A percentile compares a stretch with the other conserved stretches of the same genome.
Evolutionary conservation across 2,329 filamentous ascomycete species (phyloP).

Genomic region (Cytospora mali): DNA sequence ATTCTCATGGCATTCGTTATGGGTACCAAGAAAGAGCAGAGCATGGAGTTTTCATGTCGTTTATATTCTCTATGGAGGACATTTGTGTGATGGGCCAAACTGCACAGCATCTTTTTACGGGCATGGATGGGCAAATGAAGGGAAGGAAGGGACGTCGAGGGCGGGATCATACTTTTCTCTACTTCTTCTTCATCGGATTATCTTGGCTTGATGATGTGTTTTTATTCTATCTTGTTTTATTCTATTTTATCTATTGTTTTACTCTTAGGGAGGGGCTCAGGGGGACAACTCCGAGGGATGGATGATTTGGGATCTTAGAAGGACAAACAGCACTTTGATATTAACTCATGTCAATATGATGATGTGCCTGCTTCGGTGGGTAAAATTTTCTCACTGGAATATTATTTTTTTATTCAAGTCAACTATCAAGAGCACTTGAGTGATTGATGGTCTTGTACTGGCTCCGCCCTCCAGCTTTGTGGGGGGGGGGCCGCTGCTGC

Average conservation of each 20-base stretch:
- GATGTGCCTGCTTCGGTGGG: not conserved
- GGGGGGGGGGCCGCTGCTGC: not conserved
- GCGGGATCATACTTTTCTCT: not conserved
- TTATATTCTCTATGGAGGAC: not conserved
- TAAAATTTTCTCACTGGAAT: not conserved
- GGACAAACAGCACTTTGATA: conserved; percentile 2
- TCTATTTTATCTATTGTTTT: no score
- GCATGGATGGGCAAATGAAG: not conserved
- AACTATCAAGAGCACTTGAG: no score
- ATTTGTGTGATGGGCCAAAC: not conserved
- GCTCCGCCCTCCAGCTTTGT: not conserved
- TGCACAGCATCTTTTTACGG: not conserved
- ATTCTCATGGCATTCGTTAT: not conserved
- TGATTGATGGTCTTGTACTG: no score
- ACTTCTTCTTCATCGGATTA: no score
- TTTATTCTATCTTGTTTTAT: not conserved
- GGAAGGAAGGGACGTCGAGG: not conserved
- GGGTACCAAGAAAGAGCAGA: not conserved
- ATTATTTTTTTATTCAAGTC: no score
- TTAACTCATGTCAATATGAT: not conserved
- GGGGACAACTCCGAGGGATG: not conserved
- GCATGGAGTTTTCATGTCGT: not conserved
- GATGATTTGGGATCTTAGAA: not conserved
- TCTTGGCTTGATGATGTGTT: no score
- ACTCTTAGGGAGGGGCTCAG: no score